These are phyloP conservation scores for Neoarthrinium moseri DNA, from an alignment of 2,329 filamentous ascomycete genomes.

Conservation along the genomic window DNA sequence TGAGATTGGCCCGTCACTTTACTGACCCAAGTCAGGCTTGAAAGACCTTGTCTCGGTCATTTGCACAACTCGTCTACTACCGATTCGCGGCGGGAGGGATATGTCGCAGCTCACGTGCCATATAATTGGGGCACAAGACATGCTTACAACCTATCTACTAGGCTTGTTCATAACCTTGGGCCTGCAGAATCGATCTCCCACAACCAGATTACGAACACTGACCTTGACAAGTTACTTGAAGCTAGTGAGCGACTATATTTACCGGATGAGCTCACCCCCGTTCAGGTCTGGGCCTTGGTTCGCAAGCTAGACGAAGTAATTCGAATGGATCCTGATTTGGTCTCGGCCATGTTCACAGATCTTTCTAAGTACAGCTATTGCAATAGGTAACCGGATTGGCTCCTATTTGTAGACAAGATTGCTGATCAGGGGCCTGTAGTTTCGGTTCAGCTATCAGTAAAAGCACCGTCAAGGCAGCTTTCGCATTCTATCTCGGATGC, in stretches of 20 bases:
- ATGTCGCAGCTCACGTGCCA: background rate
- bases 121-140: slow-evolving; percentile 4
- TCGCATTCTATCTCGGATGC: too few relatives aligned
- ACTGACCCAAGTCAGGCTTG: background rate
- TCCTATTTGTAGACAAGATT: background rate
- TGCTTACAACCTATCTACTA: slow-evolving; percentile 1
- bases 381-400: background rate
- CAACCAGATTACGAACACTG: background rate
- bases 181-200: background rate
- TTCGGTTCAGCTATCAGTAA: background rate
- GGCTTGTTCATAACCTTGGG: background rate
- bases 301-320: background rate
- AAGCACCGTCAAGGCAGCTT: background rate
- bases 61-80: background rate
- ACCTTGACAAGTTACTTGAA: background rate
- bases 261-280: background rate
- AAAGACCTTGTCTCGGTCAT: background rate
- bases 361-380: slow-evolving; percentile 2
- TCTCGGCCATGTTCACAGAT: background rate
- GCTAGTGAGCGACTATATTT: slow-evolving; percentile 1
- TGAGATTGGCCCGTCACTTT: background rate
- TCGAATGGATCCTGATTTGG: background rate
- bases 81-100: background rate
- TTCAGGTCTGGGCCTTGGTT: slow-evolving; percentile 4
- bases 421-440: background rate